Evolutionary conservation across 2,329 filamentous ascomycete species (phyloP).

Genomic region (Botrytis pseudocinerea): DNA sequence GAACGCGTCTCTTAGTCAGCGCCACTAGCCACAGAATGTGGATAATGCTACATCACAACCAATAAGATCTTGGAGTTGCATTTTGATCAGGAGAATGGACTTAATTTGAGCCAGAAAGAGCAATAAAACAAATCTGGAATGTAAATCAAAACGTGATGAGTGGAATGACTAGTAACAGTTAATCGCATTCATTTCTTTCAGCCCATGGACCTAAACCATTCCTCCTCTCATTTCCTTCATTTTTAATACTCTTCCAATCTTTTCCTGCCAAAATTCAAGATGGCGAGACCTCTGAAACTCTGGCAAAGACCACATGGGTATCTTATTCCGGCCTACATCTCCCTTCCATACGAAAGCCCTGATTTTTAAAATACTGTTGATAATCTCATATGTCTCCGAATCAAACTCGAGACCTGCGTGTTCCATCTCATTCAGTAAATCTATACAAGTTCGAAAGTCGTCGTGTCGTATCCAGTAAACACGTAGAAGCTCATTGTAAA

Average conservation of each 20-base stretch:
- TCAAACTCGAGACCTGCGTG: conserved; percentile 37
- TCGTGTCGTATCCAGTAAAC: conserved; percentile 62
- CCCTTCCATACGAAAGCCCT: conserved; percentile 29
- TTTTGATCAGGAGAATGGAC: background rate
- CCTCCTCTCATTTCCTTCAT: conserved; percentile 19
- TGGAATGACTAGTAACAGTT: background rate
- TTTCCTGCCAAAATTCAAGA: conserved; percentile 34
- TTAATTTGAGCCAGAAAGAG: background rate
- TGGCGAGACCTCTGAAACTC: conserved; percentile 32
- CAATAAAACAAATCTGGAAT: background rate
- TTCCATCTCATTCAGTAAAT: conserved; percentile 40
- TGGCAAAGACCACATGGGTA: conserved; percentile 37
- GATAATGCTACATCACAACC: background rate
- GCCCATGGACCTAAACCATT: background rate
- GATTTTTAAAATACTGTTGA: conserved; percentile 31
- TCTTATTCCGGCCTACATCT: conserved; percentile 29
- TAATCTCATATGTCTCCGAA: conserved; percentile 37
- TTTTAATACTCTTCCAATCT: conserved; percentile 28
- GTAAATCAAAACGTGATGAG: background rate
- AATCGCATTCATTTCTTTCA: background rate
- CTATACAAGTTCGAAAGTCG: conserved; percentile 44
- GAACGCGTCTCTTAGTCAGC: conserved; percentile 7
- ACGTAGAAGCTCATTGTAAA: conserved; percentile 67
- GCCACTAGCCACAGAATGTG: background rate
- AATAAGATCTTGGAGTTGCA: background rate